Evolutionary conservation across 345 rosid species (phyloP).

Genomic region (Hevea brasiliensis): DNA sequence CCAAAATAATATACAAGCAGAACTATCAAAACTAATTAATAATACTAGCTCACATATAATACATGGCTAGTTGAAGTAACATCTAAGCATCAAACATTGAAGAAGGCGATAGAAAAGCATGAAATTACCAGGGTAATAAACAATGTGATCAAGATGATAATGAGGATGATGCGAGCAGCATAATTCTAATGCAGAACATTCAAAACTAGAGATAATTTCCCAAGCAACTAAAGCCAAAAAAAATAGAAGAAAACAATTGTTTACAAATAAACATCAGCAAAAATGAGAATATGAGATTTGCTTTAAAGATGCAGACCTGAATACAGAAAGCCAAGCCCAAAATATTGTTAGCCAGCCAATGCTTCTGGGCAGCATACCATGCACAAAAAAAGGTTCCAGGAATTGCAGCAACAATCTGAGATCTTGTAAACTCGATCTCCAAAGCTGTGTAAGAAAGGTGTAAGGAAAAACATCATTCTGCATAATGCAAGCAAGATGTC

Average conservation of each 20-base stretch:
- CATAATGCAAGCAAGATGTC: conserved; percentile 39
- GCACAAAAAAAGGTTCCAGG: conserved; percentile 97
- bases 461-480: conserved; percentile 42
- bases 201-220: background rate
- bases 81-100: background rate
- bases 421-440: conserved; percentile 93
- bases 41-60: background rate
- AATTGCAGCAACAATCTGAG: conserved; percentile 87
- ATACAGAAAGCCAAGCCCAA: conserved; percentile 96
- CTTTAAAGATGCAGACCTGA: conserved; percentile 71
- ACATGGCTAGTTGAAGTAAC: background rate
- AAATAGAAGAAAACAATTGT: background rate
- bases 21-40: conserved; percentile 5
- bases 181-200: background rate
- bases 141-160: no score
- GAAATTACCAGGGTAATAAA: background rate
- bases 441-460: conserved; percentile 66
- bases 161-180: background rate
- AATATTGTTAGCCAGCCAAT: conserved; percentile 96
- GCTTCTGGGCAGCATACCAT: conserved; percentile 97
- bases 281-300: no score
- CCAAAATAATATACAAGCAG: background rate
- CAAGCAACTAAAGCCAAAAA: conserved; percentile 14
- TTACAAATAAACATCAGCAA: background rate
- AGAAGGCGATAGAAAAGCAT: background rate